A percentile compares a stretch with the other conserved stretches of the same genome.
phyloP scores from a whole-genome alignment of 106 monocot genomes.

The Acanthochlamys bracteata region DNA sequence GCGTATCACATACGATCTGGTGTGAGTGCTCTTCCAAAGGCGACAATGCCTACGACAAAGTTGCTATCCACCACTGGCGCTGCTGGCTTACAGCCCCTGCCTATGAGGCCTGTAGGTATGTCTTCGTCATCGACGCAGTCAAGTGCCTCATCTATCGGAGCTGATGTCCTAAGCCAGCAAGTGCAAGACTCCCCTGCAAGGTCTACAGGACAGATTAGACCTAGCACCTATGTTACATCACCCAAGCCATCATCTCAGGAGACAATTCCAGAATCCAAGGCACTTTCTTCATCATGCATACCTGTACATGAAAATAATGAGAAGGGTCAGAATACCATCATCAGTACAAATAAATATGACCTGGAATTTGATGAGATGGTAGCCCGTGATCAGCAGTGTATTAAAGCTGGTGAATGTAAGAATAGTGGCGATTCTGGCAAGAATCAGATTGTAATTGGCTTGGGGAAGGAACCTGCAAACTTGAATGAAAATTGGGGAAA shows the following conservation, averaged over 20 bases:
- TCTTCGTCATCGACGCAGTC: slow-evolving; percentile 1
- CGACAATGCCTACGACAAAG: slow-evolving; percentile 8
- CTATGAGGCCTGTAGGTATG: background rate
- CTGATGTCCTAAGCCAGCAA: background rate
- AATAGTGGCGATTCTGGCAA: too few relatives aligned
- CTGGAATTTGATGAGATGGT: slow-evolving; percentile 11
- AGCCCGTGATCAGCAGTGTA: slow-evolving; percentile 4
- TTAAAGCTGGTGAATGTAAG: background rate
- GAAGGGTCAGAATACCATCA: background rate
- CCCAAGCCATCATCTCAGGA: slow-evolving; percentile 1
- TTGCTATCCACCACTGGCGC: background rate
- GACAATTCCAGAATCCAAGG: slow-evolving; percentile 1
- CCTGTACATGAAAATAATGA: slow-evolving; percentile 5
- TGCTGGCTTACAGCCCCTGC: background rate
- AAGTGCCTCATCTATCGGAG: background rate
- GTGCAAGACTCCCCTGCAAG: background rate
- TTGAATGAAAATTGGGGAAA: too few relatives aligned
- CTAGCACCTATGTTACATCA: slow-evolving; percentile 2
- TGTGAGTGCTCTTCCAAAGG: slow-evolving; percentile 11
- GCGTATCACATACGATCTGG: slow-evolving; percentile 47
- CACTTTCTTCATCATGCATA: background rate
- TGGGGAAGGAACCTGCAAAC: too few relatives aligned
- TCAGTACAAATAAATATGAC: background rate
- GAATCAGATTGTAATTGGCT: too few relatives aligned
- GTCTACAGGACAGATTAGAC: too few relatives aligned